Evolutionary conservation across 1,284 basidiomycete species (phyloP).

Genomic region (Chondrostereum purpureum): DNA sequence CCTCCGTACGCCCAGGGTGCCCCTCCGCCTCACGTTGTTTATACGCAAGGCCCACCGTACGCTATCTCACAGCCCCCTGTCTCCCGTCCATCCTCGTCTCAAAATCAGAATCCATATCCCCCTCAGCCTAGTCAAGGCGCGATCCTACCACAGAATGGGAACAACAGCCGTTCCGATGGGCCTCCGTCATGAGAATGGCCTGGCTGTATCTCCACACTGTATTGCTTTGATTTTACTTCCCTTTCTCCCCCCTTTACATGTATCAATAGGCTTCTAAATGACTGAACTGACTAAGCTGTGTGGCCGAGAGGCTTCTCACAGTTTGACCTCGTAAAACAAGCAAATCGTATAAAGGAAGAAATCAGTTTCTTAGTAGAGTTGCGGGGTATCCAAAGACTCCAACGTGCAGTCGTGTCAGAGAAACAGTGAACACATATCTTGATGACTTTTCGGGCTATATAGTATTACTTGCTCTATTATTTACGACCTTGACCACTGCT

Average conservation of each 20-base stretch:
- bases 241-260: not conserved
- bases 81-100: constrained; percentile 39
- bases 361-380: no score
- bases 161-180: constrained; percentile 24
- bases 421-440: no score
- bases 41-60: constrained; percentile 32
- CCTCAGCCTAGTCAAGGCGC: constrained; percentile 25
- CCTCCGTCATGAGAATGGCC: no score
- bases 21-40: constrained; percentile 48
- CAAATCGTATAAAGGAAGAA: no score
- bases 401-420: no score
- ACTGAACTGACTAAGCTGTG: no score
- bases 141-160: constrained; percentile 25
- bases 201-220: constrained; percentile 4
- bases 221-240: constrained; percentile 3
- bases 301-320: no score
- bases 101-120: constrained; percentile 36
- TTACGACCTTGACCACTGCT: no score
- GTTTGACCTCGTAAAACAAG: no score
- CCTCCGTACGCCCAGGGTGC: constrained; percentile 41
- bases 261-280: constrained; percentile 3
- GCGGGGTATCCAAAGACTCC: no score
- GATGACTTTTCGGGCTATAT: no score
- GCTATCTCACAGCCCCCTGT: constrained; percentile 24
- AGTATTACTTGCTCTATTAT: no score